Evolutionary conservation across 495 filamentous ascomycete species (phyloP), one percentile per base, ranked within the genome.

Genomic region (Terfezia claveryi): DNA sequence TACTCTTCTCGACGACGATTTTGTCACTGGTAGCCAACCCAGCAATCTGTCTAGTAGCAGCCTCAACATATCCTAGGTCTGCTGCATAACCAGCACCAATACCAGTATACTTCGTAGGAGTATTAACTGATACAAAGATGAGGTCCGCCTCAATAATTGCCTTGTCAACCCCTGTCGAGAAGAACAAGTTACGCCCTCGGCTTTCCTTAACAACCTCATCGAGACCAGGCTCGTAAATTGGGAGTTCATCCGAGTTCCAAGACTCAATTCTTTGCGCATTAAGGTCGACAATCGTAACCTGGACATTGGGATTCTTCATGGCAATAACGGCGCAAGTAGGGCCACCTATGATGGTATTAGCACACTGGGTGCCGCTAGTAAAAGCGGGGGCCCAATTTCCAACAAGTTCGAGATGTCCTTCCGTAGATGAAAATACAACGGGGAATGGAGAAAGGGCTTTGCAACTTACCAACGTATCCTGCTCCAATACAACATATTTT

Each of bases 1-100:
- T 92, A 49, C 76, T 81, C 68, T 89, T 89, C 69, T 89, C 85
- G 1, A 89, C 85, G 17, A 92, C 72, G 55, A 89, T 84, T 46
- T 81, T 77, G 20, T 81, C 81, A 7, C 72, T 66, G 50, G 71
- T 76, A 10, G 85, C 79, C 53, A 80, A 68, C 51, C 73, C 67
- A 0, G 85, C 85, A 37, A 89, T 80, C 32, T 75, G 76, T 44
- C 76, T 69, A 8, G 76, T 75, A 0, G 80, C 85, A 38, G 73
- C 72, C 64, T 92, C 85, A n/a, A 88, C 72, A 8, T 78, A 77
- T 16, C 75, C 76, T 59, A 88, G 73, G 58, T 89, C 80, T 8
- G 80, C 81, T 12, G 84, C 84, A 53, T 71, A 71, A 6, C 83
- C 85, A 4, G 80, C 78, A 0, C 85, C 85, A 9, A 78, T 61